A percentile compares a stretch with the other conserved stretches of the same genome.
Conservation (phyloP, 1,284 basidiomycete genomes). For the Tylopilus sp. region DNA sequence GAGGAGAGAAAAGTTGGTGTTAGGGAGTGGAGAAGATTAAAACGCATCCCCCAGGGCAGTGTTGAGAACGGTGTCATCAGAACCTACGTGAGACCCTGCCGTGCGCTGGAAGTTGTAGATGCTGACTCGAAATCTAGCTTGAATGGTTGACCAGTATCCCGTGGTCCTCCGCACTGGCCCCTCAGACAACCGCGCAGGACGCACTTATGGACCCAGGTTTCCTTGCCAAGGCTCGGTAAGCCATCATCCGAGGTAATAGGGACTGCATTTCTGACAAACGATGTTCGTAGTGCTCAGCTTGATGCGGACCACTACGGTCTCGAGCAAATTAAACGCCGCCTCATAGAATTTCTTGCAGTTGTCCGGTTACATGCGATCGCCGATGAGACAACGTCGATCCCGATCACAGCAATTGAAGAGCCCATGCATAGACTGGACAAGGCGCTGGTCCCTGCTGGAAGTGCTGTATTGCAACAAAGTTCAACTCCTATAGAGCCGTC, state of each 20-base stretch:
- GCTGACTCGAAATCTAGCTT: slow-evolving; percentile 45
- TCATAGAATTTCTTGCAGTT: slow-evolving; percentile 89
- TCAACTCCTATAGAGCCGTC: slow-evolving; percentile 8
- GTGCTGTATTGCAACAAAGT: slow-evolving; percentile 6
- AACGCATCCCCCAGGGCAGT: slow-evolving; percentile 72
- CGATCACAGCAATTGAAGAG: slow-evolving; percentile 1
- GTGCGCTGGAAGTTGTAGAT: neutral
- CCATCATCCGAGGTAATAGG: neutral
- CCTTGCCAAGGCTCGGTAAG: slow-evolving; percentile 54
- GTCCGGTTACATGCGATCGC: slow-evolving; percentile 75
- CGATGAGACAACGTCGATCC: slow-evolving; percentile 17
- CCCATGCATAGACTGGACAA: slow-evolving; percentile 4
- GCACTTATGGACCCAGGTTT: slow-evolving; percentile 54
- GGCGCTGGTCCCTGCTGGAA: slow-evolving; percentile 19
- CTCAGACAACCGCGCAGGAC: slow-evolving; percentile 27
- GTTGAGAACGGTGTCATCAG: slow-evolving; percentile 79
- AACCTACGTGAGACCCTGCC: slow-evolving; percentile 53
- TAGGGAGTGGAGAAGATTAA: slow-evolving; percentile 75
- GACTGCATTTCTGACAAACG: slow-evolving; percentile 5
- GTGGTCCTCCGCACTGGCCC: slow-evolving; percentile 54
- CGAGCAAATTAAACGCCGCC: slow-evolving; percentile 86
- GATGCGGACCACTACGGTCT: slow-evolving; percentile 88
- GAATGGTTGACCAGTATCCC: slow-evolving; percentile 85
- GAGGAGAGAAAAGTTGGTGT: slow-evolving; percentile 83
- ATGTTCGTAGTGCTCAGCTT: slow-evolving; percentile 56